Evolutionary conservation across 1,284 basidiomycete species (phyloP).

Genomic region (Cerioporus squamosus): DNA sequence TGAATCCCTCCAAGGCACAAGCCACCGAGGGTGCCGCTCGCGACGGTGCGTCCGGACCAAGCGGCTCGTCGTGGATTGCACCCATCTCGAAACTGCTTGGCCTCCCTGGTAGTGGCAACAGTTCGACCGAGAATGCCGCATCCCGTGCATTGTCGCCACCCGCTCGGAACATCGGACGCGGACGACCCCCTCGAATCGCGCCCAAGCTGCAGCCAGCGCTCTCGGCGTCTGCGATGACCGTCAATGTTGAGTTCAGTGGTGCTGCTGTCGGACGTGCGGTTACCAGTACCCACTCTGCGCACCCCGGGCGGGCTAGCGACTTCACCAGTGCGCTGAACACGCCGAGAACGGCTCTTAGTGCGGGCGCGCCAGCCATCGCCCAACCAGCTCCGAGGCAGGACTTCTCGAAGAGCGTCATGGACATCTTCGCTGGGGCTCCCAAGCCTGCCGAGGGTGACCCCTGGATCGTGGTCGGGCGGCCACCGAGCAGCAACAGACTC

Average conservation of each 20-base stretch:
- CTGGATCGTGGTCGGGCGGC: conserved; percentile 67
- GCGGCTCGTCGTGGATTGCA: conserved; percentile 75
- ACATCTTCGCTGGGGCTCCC: conserved; percentile 86
- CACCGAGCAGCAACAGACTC: conserved; percentile 11
- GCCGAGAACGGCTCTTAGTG: conserved; percentile 16
- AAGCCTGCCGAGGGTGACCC: conserved; percentile 49
- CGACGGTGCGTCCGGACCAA: conserved; percentile 34
- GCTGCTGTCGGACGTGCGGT: conserved; percentile 74
- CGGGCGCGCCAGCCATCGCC: conserved; percentile 16
- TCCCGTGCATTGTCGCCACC: conserved; percentile 34
- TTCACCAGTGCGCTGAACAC: conserved; percentile 17
- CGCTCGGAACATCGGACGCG: conserved; percentile 27
- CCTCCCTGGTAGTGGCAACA: conserved; percentile 25
- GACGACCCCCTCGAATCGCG: conserved; percentile 45
- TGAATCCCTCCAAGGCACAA: conserved; percentile 66
- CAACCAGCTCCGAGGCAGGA: conserved; percentile 24
- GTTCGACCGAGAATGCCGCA: conserved; percentile 25
- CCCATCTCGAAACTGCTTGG: conserved; percentile 80
- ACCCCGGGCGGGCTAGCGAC: conserved; percentile 31
- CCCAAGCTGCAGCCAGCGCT: conserved; percentile 83
- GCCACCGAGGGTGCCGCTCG: conserved; percentile 36
- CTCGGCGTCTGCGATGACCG: conserved; percentile 84
- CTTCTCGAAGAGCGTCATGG: conserved; percentile 54
- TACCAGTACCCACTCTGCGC: conserved; percentile 55
- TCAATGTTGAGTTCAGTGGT: conserved; percentile 92